phyloP scores from a whole-genome alignment of 371 early-diverging fungal species.

The Syncephalastrum sp. region DNA sequence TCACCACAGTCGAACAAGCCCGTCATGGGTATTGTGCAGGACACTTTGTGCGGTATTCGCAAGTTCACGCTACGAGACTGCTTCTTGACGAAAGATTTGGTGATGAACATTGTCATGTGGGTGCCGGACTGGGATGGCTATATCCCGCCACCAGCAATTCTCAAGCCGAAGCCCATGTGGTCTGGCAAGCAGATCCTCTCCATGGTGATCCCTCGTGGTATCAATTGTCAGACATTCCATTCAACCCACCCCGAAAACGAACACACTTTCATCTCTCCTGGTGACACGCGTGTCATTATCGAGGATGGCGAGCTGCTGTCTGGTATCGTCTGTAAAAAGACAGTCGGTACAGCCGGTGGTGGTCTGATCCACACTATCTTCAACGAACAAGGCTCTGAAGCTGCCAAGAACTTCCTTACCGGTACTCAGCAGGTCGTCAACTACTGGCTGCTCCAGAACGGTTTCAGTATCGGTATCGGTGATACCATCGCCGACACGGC shows the following conservation, averaged over 20 bases:
- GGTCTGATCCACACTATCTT: slow-evolving; percentile 97
- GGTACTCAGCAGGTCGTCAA: slow-evolving; percentile 96
- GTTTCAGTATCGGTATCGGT: slow-evolving; percentile 99
- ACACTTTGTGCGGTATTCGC: slow-evolving; percentile 96
- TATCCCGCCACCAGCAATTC: slow-evolving; percentile 91
- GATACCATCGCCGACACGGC: slow-evolving; percentile 95
- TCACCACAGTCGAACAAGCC: slow-evolving; percentile 99
- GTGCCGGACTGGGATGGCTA: slow-evolving; percentile 95
- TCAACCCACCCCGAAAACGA: slow-evolving; percentile 86
- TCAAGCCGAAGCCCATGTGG: slow-evolving; percentile 97
- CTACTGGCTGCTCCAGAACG: slow-evolving; percentile 93
- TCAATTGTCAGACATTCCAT: slow-evolving; percentile 82
- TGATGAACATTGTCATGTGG: slow-evolving; percentile 96
- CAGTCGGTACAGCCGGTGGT: slow-evolving; percentile 92
- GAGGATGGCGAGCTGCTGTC: slow-evolving; percentile 93
- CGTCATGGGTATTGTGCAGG: slow-evolving; percentile 99
- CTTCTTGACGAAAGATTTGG: slow-evolving; percentile 88
- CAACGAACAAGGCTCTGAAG: slow-evolving; percentile 94
- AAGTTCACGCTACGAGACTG: slow-evolving; percentile 96
- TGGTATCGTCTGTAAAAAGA: slow-evolving; percentile 98
- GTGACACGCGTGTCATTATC: slow-evolving; percentile 92
- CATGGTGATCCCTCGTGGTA: slow-evolving; percentile 91
- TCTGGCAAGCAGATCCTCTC: slow-evolving; percentile 98
- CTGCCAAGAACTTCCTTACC: slow-evolving; percentile 93
- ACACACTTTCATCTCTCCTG: slow-evolving; percentile 76